Evolutionary conservation across 805 yeast genomes (phyloP).

Genomic region (Saturnispora galanensis): DNA sequence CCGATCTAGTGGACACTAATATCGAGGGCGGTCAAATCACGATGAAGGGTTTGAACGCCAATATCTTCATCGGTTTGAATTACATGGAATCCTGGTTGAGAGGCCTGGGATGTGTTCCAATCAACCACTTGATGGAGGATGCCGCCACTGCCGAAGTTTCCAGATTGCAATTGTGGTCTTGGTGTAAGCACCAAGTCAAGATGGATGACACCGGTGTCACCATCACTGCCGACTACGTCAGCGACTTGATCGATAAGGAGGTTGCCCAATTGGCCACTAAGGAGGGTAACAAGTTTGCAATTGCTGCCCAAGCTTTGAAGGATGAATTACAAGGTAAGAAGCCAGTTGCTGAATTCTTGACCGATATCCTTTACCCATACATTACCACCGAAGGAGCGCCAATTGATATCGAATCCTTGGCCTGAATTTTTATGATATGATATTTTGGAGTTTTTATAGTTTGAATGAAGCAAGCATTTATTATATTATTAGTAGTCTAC

Average conservation of each 20-base stretch:
- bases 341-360: constrained; percentile 66
- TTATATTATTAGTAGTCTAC: neutral
- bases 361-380: constrained; percentile 68
- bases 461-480: neutral
- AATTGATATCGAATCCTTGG: constrained; percentile 25
- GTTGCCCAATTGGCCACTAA: constrained; percentile 43
- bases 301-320: constrained; percentile 61
- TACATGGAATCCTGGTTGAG: constrained; percentile 84
- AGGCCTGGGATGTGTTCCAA: constrained; percentile 79
- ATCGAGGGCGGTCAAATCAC: constrained; percentile 58
- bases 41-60: constrained; percentile 58
- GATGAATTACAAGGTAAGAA: constrained; percentile 61
- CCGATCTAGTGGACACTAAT: constrained; percentile 52
- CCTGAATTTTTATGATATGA: constrained; percentile 7
- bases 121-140: constrained; percentile 79
- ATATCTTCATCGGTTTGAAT: constrained; percentile 65
- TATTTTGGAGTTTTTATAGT: neutral
- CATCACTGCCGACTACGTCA: constrained; percentile 52
- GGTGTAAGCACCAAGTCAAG: constrained; percentile 65
- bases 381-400: constrained; percentile 39
- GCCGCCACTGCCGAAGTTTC: constrained; percentile 88
- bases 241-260: constrained; percentile 50
- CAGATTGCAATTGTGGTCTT: constrained; percentile 71
- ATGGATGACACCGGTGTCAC: constrained; percentile 47
- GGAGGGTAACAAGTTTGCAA: constrained; percentile 54